Conservation (phyloP, 768 basidiomycete species). For the Peribolospora baueri region DNA sequence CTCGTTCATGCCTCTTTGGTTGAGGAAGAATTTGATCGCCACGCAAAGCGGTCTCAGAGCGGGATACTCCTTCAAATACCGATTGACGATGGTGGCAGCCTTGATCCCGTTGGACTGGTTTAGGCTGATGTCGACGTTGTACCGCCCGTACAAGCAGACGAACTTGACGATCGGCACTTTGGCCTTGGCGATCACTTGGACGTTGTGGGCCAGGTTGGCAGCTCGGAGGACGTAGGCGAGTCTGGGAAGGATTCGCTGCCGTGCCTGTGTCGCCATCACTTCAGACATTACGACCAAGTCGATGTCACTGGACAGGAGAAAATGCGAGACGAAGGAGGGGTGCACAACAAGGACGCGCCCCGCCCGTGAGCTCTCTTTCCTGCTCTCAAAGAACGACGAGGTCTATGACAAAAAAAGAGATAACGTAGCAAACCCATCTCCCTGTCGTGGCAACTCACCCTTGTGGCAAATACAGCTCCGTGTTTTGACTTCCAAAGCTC, state of each 20-base stretch:
- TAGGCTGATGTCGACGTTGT: constrained; percentile 79
- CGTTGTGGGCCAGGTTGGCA: constrained; percentile 44
- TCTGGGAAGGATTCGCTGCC: constrained; percentile 39
- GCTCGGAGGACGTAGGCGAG: constrained; percentile 56
- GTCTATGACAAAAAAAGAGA: background rate
- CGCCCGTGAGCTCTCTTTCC: no score
- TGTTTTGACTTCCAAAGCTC: constrained; percentile 82
- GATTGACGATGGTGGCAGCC: constrained; percentile 53
- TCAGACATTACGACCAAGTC: constrained; percentile 72
- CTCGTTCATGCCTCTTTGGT: constrained; percentile 82
- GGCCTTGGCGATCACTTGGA: constrained; percentile 75
- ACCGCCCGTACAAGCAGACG: constrained; percentile 41
- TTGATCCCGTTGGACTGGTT: constrained; percentile 69
- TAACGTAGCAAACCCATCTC: no score
- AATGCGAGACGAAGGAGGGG: background rate
- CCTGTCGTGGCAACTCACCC: constrained; percentile 34
- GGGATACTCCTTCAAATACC: constrained; percentile 48
- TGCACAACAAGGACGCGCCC: background rate
- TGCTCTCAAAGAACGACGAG: no score
- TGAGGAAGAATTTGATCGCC: constrained; percentile 54
- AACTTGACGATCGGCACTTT: constrained; percentile 96
- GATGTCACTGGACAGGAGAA: constrained; percentile 44
- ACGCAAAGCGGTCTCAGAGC: constrained; percentile 34
- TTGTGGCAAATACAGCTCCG: constrained; percentile 71
- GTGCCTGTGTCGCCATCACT: constrained; percentile 45